Evolutionary conservation across 805 yeast species (phyloP), one percentile per base, ranked within the genome.

Genomic region (Cyberlindnera misumaiensis): DNA sequence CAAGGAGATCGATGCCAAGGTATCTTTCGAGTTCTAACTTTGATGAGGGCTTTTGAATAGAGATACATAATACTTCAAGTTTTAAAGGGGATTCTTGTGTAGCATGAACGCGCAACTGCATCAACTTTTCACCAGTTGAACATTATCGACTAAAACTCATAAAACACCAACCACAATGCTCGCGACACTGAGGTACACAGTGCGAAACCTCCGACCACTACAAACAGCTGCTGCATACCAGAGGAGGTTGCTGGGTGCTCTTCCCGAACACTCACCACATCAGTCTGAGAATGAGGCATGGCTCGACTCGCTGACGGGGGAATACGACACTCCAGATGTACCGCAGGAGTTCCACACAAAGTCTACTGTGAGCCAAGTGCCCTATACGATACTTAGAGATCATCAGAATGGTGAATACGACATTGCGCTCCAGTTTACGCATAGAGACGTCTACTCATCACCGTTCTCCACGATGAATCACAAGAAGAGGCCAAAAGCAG

Each of bases 1-100:
- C 35, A 67, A 71, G 48, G 68, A 67, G 40, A 62, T 69, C 45
- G 72, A 70, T 48, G 71, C 70, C 46, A 65, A 68, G 51, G 73
- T 70, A 37, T 57, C 70, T 36, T 71, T 70, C 48, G 74, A 70
- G 61, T 63, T 70, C 41, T 48, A 40, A 45, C 10, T 8, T 5
- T 6, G 8, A 20, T 20, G 8, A 20, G 24, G 24, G 24, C 8
- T 20, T 20, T 20, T 8, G 8, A 20, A 20, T 20, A 20, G 5
- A 20, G 24, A 20, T 20, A 20, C 8, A 20, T 5, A 5, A 20
- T 8, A 20, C 5, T 20, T 20, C n/a, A n/a, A n/a, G n/a, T n/a
- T n/a, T n/a, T n/a, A n/a, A n/a, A n/a, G n/a, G n/a, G n/a, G n/a
- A n/a, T n/a, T n/a, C n/a, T n/a, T n/a, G n/a, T n/a, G n/a, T n/a